Conservation (phyloP, 495 filamentous ascomycete species). For the Aspergillus wentii region DNA sequence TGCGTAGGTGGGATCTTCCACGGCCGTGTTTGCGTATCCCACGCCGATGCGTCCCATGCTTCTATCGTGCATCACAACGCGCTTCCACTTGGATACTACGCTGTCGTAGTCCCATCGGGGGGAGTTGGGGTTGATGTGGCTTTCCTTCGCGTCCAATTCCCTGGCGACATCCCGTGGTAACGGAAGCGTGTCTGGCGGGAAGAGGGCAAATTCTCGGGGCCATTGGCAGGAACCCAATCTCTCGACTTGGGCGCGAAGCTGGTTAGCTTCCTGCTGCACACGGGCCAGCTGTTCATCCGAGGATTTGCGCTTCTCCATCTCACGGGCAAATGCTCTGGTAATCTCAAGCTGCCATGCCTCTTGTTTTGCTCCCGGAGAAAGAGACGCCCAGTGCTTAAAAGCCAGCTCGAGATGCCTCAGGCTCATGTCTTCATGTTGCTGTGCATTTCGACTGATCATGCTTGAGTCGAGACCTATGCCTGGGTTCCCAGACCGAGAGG, state of each 20-base stretch:
- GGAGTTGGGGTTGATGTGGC: conserved; percentile 30
- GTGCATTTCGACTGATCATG: conserved; percentile 42
- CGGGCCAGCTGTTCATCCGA: conserved; percentile 56
- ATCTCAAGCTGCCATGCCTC: conserved; percentile 77
- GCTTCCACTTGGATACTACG: conserved; percentile 54
- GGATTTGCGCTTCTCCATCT: conserved; percentile 59
- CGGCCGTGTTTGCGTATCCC: conserved; percentile 14
- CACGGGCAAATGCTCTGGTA: conserved; percentile 64
- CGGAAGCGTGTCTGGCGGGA: conserved; percentile 58
- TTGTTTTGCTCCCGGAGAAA: conserved; percentile 49
- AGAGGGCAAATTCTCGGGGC: conserved; percentile 65
- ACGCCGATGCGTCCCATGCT: conserved; percentile 40
- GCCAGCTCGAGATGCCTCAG: conserved; percentile 62
- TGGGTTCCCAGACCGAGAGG: conserved; percentile 19
- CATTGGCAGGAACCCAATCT: conserved; percentile 63
- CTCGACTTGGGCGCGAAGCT: conserved; percentile 66
- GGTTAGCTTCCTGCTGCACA: conserved; percentile 64
- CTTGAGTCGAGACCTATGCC: conserved; percentile 24
- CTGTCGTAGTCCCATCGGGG: conserved; percentile 52
- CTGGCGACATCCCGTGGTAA: conserved; percentile 44
- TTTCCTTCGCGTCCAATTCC: conserved; percentile 34
- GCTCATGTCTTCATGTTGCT: conserved; percentile 56
- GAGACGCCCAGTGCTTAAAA: conserved; percentile 63
- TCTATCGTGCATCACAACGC: conserved; percentile 46
- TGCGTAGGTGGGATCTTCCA: conserved; percentile 14